Conservation (phyloP, 2,329 filamentous ascomycete genomes). For the Sporothrix humicola region DNA sequence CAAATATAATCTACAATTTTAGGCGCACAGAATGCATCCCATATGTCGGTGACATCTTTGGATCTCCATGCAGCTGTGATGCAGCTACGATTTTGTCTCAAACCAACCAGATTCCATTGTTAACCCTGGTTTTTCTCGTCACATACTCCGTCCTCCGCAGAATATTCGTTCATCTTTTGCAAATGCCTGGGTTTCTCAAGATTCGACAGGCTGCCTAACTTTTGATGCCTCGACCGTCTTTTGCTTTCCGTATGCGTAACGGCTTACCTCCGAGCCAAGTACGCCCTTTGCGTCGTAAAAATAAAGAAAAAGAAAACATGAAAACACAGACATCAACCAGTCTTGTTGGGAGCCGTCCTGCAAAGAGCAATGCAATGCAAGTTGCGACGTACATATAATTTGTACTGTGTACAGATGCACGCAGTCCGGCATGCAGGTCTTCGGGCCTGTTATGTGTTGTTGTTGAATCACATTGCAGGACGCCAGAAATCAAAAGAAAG, state of each 20-base stretch:
- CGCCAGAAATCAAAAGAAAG: not conserved
- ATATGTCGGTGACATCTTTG: not conserved
- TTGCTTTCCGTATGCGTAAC: not conserved
- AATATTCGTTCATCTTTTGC: not conserved
- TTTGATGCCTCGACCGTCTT: not conserved
- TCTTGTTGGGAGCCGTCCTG: not conserved
- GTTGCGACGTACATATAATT: too few species aligned
- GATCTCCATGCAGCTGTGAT: not conserved
- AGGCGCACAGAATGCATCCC: not conserved
- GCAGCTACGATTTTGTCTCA: not conserved
- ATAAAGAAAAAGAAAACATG: too few species aligned
- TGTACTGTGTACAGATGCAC: not conserved
- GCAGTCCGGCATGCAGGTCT: constrained; percentile 16
- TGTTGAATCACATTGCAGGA: constrained; percentile 22
- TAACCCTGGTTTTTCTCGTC: not conserved
- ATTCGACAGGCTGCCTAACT: not conserved
- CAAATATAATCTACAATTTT: not conserved
- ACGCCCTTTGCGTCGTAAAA: not conserved
- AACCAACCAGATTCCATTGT: constrained; percentile 1
- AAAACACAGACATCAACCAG: not conserved
- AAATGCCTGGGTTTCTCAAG: not conserved
- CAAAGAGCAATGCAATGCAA: not conserved
- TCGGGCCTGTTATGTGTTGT: not conserved
- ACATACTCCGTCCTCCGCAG: not conserved
- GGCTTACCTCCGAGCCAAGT: not conserved